Base-by-base conservation (phyloP, 176 grass and related monocot species). In the Otatea glauca region DNA sequence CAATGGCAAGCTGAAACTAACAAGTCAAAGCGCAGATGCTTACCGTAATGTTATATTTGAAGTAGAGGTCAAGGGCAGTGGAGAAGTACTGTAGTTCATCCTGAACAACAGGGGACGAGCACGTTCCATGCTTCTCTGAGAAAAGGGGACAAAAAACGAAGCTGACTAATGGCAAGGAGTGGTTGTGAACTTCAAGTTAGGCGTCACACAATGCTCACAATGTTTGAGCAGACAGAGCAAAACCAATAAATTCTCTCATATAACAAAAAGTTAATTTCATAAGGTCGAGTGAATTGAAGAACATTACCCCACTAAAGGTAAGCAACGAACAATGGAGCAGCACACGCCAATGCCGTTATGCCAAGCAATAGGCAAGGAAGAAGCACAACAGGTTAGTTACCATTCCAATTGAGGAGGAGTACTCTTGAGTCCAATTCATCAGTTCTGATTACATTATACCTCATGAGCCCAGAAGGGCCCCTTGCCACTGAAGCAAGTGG, bases 51-150 rank as follows among this genome's bases (percentile, higher is more conserved):
- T 90, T 87, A 45, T 90, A 83, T 68, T 83, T 87, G 73, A 83
- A 74, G 89, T 87, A 90, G 38, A 87, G 88, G 62, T 83, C 84
- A 79, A 87, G 32, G 59, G 80, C 84, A 13, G 25, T 42, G 68
- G 42, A 45, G 89, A 90, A 90, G 47, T 83, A 90, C 61, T 87
- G 60, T 3, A 83, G 11, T 62, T 90, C 84, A 69, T 87, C 80
- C 42, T 83, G 68, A 80, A 79, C 80, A 77, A 68, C 89, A 68
- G 89, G 89, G 68, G 68, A 54, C 12, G 89, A 90, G 68, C 89
- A 90, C 0, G 89, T 87, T 75, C 89, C 89, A 68, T 90, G 89
- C 62, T 90, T 90, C 74, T 90, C 89, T 90, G 84, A 75, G 69
- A 53, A 87, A 79, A 59, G 14, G 15, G 5, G 9, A 18, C 50